Conservation (phyloP, 2,329 filamentous ascomycete species). For the Xylariaceae sp. region DNA sequence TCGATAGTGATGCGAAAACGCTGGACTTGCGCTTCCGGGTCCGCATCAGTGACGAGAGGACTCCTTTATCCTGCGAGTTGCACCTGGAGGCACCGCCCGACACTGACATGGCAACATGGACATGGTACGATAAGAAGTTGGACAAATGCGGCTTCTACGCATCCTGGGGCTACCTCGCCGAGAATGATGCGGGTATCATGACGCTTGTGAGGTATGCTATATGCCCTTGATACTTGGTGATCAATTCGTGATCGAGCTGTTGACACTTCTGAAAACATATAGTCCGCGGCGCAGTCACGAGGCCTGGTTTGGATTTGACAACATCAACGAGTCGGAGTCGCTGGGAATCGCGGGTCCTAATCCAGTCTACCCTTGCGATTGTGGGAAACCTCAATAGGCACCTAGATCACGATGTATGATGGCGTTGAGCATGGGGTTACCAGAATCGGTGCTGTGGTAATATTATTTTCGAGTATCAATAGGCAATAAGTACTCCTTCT, state of each 20-base stretch:
- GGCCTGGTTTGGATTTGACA: conserved; percentile 21
- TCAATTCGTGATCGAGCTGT: not conserved
- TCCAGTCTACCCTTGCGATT: conserved; percentile 14
- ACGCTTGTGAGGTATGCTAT: conserved; percentile 22
- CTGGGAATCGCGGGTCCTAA: conserved; percentile 16
- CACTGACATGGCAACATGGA: conserved; percentile 14
- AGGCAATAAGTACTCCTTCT: not conserved
- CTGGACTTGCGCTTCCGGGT: conserved; percentile 17
- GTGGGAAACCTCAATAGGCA: not conserved
- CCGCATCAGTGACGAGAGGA: not conserved
- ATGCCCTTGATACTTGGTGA: not conserved
- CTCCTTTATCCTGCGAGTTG: conserved; percentile 12
- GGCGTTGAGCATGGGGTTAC: not conserved
- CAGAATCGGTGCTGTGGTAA: not conserved
- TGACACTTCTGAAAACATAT: not conserved
- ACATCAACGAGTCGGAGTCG: conserved; percentile 14
- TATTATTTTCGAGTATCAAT: not conserved
- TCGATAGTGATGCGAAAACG: conserved; percentile 7
- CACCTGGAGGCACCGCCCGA: conserved; percentile 9
- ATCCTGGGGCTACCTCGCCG: conserved; percentile 22
- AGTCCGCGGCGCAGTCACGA: conserved; percentile 14
- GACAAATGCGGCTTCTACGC: conserved; percentile 15
- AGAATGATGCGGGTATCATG: conserved; percentile 22
- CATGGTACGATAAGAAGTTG: conserved; percentile 20
- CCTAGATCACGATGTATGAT: not conserved